A percentile compares a stretch with the other conserved stretches of the same genome.
These are phyloP conservation scores for Penicillium verrucosum DNA, from an alignment of 2,329 filamentous ascomycete genomes.

Conservation along the genomic window DNA sequence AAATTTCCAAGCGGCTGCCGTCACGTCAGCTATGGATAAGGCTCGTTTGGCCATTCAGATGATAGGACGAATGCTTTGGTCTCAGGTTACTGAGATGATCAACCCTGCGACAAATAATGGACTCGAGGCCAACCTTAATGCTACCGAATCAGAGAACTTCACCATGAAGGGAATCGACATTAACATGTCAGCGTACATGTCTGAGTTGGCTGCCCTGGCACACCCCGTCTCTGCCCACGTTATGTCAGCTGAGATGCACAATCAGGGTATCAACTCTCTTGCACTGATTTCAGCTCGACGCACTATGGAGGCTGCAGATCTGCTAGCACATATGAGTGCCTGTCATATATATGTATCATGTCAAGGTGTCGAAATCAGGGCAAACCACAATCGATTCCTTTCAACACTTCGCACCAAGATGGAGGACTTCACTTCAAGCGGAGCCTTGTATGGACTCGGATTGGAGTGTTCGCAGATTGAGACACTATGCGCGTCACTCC, in stretches of 20 bases:
- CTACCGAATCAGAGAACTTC: slow-evolving; percentile 57
- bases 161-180: slow-evolving; percentile 65
- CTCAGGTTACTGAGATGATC: slow-evolving; percentile 62
- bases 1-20: slow-evolving; percentile 63
- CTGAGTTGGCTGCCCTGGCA: slow-evolving; percentile 60
- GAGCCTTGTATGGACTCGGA: slow-evolving; percentile 10
- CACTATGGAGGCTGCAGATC: slow-evolving; percentile 55
- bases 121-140: slow-evolving; percentile 59
- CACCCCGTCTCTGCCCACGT: slow-evolving; percentile 62
- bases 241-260: slow-evolving; percentile 64
- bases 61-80: slow-evolving; percentile 62
- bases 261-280: slow-evolving; percentile 65
- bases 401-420: background rate
- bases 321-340: slow-evolving; percentile 56
- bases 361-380: slow-evolving; percentile 56
- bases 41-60: slow-evolving; percentile 50
- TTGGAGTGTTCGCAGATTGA: background rate
- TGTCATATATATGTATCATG: slow-evolving; percentile 55
- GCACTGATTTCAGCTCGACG: slow-evolving; percentile 59
- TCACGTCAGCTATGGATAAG: slow-evolving; percentile 67
- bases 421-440: slow-evolving; percentile 2
- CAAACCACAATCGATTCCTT: slow-evolving; percentile 22
- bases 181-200: slow-evolving; percentile 61
- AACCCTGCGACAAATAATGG: slow-evolving; percentile 59
- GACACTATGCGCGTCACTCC: background rate